These are phyloP conservation scores for Paragyromitra xinjiangensis DNA, from an alignment of 495 filamentous ascomycete species.

Conservation along the genomic window DNA sequence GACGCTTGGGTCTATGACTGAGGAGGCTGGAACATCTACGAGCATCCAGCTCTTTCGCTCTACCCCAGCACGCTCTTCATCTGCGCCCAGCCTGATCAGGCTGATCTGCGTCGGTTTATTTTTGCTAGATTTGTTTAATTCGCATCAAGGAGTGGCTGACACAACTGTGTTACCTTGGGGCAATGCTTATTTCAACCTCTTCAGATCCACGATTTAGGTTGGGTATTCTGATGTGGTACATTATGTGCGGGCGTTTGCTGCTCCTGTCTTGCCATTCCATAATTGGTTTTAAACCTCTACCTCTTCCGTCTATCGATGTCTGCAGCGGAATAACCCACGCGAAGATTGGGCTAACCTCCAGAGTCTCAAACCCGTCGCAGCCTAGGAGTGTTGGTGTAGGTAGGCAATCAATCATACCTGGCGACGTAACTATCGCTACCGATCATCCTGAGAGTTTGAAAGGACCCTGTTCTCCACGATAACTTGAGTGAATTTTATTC, in stretches of 20 bases:
- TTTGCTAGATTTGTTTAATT: slow-evolving; percentile 10
- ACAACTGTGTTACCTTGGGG: slow-evolving; percentile 44
- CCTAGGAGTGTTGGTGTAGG: not conserved
- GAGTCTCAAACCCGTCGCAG: slow-evolving; percentile 9
- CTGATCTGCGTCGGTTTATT: slow-evolving; percentile 28
- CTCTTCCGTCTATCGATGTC: not conserved
- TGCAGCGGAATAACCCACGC: slow-evolving; percentile 10
- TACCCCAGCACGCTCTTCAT: not conserved
- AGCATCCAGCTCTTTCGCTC: slow-evolving; percentile 19
- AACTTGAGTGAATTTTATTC: not conserved
- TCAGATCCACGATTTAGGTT: slow-evolving; percentile 15
- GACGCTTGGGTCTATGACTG: slow-evolving; percentile 28
- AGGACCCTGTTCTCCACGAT: not conserved
- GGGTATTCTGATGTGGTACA: slow-evolving; percentile 11
- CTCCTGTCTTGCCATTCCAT: not conserved
- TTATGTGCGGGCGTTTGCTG: slow-evolving; percentile 14
- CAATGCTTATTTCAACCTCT: slow-evolving; percentile 51
- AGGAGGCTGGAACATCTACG: not conserved
- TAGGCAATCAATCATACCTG: not conserved
- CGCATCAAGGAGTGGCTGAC: slow-evolving; percentile 18
- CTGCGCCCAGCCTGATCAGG: slow-evolving; percentile 7
- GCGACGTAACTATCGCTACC: not conserved
- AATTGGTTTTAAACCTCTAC: slow-evolving; percentile 11
- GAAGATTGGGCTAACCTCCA: slow-evolving; percentile 20
- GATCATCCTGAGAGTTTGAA: not conserved